phyloP scores from a whole-genome alignment of 768 basidiomycete species.

The Tremella yokohamensis region DNA sequence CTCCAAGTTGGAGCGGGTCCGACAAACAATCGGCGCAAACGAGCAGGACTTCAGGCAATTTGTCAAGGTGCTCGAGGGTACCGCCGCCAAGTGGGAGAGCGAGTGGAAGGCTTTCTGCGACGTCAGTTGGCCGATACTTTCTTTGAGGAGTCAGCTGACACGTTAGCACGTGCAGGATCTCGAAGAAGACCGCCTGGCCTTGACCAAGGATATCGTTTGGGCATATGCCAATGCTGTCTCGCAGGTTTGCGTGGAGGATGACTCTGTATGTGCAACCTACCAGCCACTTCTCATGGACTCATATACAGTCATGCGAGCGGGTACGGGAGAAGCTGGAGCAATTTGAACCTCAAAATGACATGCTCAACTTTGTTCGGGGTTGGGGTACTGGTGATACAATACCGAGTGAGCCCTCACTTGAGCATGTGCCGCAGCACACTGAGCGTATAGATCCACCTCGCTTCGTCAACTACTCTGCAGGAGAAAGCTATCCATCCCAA shows the following conservation, averaged over 20 bases:
- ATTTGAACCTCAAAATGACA: conserved; percentile 80
- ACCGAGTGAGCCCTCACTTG: conserved; percentile 53
- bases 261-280: conserved; percentile 64
- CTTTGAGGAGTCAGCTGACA: conserved; percentile 4
- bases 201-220: conserved; percentile 95
- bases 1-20: conserved; percentile 77
- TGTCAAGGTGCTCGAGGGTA: conserved; percentile 71
- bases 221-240: conserved; percentile 94
- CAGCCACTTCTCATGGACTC: not conserved
- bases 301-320: conserved; percentile 77
- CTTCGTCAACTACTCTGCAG: conserved; percentile 69
- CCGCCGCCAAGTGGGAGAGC: conserved; percentile 78
- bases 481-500: conserved; percentile 53
- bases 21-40: conserved; percentile 82
- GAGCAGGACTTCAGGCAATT: conserved; percentile 91
- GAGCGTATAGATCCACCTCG: conserved; percentile 65
- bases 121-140: conserved; percentile 36
- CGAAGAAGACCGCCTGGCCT: conserved; percentile 90
- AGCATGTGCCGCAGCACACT: conserved; percentile 3
- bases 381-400: conserved; percentile 85
- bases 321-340: conserved; percentile 81
- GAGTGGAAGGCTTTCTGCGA: conserved; percentile 96
- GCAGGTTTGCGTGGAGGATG: conserved; percentile 88
- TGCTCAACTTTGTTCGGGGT: conserved; percentile 80
- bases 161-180: conserved; percentile 75